phyloP scores from a whole-genome alignment of 768 basidiomycete species.

The Suillus paluster region DNA sequence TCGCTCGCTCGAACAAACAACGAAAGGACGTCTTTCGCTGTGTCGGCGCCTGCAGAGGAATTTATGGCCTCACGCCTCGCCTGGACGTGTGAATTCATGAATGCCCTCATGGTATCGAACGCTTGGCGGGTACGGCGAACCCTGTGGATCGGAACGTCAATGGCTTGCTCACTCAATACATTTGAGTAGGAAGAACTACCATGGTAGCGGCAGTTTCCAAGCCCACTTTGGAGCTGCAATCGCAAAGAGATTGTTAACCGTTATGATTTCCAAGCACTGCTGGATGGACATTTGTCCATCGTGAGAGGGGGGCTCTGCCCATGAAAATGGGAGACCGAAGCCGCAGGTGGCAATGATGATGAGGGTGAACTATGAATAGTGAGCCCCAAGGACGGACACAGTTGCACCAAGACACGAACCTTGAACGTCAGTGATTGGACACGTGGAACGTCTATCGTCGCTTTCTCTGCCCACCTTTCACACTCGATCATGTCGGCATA shows the following conservation, averaged over 20 bases:
- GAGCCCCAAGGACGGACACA: not conserved
- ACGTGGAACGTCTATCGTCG: conserved; percentile 18
- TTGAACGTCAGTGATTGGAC: conserved; percentile 24
- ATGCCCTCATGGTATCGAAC: conserved; percentile 25
- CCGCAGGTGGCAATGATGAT: conserved; percentile 26
- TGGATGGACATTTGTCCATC: conserved; percentile 23
- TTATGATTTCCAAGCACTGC: conserved; percentile 24
- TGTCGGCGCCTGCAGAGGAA: conserved; percentile 9
- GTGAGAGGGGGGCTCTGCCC: conserved; percentile 19
- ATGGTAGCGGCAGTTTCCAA: conserved; percentile 27
- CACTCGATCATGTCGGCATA: conserved; percentile 23
- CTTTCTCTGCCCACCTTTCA: conserved; percentile 24
- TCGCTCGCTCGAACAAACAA: conserved; percentile 26
- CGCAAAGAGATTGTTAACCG: conserved; percentile 18
- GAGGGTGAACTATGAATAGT: conserved; percentile 20
- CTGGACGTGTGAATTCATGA: conserved; percentile 22
- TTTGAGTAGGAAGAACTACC: conserved; percentile 10
- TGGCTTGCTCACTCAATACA: not conserved
- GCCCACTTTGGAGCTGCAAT: conserved; percentile 22
- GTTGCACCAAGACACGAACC: conserved; percentile 7
- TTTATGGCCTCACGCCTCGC: conserved; percentile 15
- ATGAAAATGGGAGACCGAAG: conserved; percentile 29
- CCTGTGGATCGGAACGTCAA: conserved; percentile 12
- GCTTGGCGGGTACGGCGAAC: conserved; percentile 22
- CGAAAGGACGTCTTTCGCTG: conserved; percentile 24